Percentiles rank a stretch among this genome's conserved stretches.
These are phyloP conservation scores for Fusarium abutilonis DNA, from an alignment of 2,329 filamentous ascomycete species.

Conservation along the genomic window DNA sequence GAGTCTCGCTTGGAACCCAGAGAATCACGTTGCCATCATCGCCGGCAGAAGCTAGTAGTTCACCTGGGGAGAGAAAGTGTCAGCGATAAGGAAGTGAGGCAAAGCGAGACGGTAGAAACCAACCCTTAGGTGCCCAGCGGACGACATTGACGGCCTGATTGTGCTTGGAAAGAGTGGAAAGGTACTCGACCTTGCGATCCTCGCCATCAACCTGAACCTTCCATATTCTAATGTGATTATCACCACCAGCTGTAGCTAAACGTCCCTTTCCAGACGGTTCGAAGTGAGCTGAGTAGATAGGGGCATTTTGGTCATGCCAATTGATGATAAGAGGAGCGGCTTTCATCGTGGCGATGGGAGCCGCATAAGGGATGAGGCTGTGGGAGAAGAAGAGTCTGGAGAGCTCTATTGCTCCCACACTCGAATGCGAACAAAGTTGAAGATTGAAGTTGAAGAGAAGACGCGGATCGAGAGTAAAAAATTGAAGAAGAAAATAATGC, in stretches of 20 bases:
- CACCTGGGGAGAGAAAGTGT: conserved; percentile 65
- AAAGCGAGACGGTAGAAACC: conserved; percentile 33
- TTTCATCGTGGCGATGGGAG: conserved; percentile 75
- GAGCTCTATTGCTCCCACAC: conserved; percentile 31
- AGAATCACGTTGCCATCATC: conserved; percentile 97
- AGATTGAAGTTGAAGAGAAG: neutral
- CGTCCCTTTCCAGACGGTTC: conserved; percentile 91
- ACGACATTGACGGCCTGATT: conserved; percentile 98
- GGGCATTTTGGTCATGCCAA: conserved; percentile 97
- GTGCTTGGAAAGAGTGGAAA: conserved; percentile 91
- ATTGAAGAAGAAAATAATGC: conserved; percentile 12
- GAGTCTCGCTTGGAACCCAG: conserved; percentile 88
- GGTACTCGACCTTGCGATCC: conserved; percentile 87
- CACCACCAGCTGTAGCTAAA: conserved; percentile 91
- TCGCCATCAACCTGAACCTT: conserved; percentile 86
- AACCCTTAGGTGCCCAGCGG: conserved; percentile 93
- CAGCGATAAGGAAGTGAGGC: conserved; percentile 17
- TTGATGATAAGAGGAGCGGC: conserved; percentile 95
- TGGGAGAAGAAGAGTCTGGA: conserved; percentile 34
- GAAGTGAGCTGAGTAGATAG: conserved; percentile 97
- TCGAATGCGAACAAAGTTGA: conserved; percentile 20
- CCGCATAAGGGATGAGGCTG: conserved; percentile 45
- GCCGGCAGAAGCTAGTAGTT: conserved; percentile 91
- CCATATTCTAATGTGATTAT: conserved; percentile 97
- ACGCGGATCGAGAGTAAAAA: conserved; percentile 3